Evolutionary conservation across 495 filamentous ascomycete species (phyloP), one percentile per base, ranked within the genome.

Genomic region (Podospora pseudoanserina): DNA sequence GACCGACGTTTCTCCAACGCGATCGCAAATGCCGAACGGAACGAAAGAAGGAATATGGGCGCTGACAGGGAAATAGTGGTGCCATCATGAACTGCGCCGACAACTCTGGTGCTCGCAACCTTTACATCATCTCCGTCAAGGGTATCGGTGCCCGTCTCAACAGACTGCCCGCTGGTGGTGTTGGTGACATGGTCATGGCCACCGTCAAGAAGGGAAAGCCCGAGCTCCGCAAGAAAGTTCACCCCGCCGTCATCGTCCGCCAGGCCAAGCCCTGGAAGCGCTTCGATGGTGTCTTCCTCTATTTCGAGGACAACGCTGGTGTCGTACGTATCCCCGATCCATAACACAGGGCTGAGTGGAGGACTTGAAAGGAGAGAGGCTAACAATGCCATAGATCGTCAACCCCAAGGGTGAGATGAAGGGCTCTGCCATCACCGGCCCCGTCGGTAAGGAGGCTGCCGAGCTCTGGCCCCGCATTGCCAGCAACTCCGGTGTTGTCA

Each of bases 401-500:
- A 99, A 99, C 87, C 92, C 93, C 83, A 99, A 99, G 90, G 95
- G 95, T 85, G 95, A 99, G 86, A 99, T 99, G 95, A 99, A 99
- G 89, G 95, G 95, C 79, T 96, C 92, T 70, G 95, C 95, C 81
- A 98, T 99, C 79, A 99, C 95, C 73, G 95, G 95, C 67, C 96
- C 96, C 66, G 96, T 99, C 79, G 95, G 96, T 80, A 99, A 99
- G 90, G 95, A 99, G 84, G 96, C 95, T 81, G 95, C 95, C 82
- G 95, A 99, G 86, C 88, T 98, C 78, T 99, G 95, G 95, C 95
- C 95, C 81, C 95, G 95, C 97, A 99, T 98, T 83, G 95, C 95
- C 79, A 94, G 90, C 88, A 99, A 98, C 89, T 96, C 95, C 68
- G 95, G 95, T 88, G 95, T 99, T 75, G 95, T 98, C 80, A 99